Evolutionary conservation across 2,329 filamentous ascomycete genomes (phyloP), one percentile per base, ranked within the genome.

Genomic region (Clonostachys byssicola): DNA sequence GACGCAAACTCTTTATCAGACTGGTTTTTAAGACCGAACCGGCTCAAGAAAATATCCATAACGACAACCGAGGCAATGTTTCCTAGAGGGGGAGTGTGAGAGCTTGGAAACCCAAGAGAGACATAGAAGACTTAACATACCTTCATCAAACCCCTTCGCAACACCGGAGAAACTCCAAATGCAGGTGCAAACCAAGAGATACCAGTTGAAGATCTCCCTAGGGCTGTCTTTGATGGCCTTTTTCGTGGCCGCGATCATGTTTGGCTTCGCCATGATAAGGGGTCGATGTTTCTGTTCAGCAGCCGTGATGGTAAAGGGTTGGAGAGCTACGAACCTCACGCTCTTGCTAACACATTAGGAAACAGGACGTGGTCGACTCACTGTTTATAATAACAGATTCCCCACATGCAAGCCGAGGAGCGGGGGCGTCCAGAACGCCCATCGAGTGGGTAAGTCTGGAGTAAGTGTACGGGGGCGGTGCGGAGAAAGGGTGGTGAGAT

Each of bases 61-160:
- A 59, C 55, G 23, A 62, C 60, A 3, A 60, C 46, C 1, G 58
- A 61, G 8, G 60, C 60, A 9, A 61, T 62, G 43, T 62, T 62
- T 12, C 58, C 60, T 62, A 16, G 12, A 39, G 8, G 14, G 40
- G 40, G 10, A n/a, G 13, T 42, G 40, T 42, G n/a, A 42, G 40
- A 14, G 40, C 40, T 17, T 42, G 16, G 40, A 23, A 23, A 42
- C 13, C 12, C 6, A 39, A 18, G 36, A n/a, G 36, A 39, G 36
- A 39, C 12, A 4, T 40, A 5, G 18, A 0, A 3, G 10, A 34
- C 20, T 3, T 7, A 8, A 33, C 38, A 17, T 39, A 60, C 60
- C 60, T 52, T 62, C 60, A 34, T 62, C 60, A 8, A 62, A 62
- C 0, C 57, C 60, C 43, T 62, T 62, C 35, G 60, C 54, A 6